Evolutionary conservation across 2,329 filamentous ascomycete genomes (phyloP).

Genomic region (Penicillium frequentans): DNA sequence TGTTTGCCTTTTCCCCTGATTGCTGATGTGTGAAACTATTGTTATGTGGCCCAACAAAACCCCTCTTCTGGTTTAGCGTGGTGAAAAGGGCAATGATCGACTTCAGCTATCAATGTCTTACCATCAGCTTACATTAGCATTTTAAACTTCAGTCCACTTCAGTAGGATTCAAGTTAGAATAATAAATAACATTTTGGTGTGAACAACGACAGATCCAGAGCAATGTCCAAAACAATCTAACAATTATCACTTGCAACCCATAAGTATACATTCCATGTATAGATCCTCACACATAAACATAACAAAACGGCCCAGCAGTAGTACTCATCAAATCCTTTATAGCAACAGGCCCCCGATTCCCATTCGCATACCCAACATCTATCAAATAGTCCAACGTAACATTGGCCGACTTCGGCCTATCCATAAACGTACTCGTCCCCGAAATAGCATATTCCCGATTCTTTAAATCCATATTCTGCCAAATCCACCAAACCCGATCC

Average conservation of each 20-base stretch:
- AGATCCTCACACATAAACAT: slow-evolving; percentile 5
- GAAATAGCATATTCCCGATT: slow-evolving; percentile 39
- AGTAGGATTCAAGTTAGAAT: no score
- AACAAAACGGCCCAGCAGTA: slow-evolving; percentile 42
- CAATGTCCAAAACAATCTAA: not conserved
- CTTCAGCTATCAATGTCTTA: not conserved
- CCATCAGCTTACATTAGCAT: no score
- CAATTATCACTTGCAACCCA: not conserved
- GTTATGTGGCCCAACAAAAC: not conserved
- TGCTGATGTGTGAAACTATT: not conserved
- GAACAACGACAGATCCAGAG: no score
- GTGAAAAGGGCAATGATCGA: not conserved
- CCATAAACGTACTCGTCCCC: slow-evolving; percentile 48
- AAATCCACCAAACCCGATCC: slow-evolving; percentile 52
- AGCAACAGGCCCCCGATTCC: slow-evolving; percentile 23
- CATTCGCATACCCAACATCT: slow-evolving; percentile 39
- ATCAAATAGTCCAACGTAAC: slow-evolving; percentile 48
- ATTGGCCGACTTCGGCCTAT: slow-evolving; percentile 44
- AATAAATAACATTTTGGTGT: no score
- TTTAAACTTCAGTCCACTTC: no score
- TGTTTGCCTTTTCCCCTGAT: not conserved
- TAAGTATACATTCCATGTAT: not conserved
- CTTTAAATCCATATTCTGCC: slow-evolving; percentile 48
- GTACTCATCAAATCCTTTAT: slow-evolving; percentile 46
- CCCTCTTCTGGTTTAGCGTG: not conserved